Percentiles rank a stretch among this genome's conserved stretches.
Conservation (phyloP, 805 yeast genomes). For the Hagleromyces aurorensis region DNA sequence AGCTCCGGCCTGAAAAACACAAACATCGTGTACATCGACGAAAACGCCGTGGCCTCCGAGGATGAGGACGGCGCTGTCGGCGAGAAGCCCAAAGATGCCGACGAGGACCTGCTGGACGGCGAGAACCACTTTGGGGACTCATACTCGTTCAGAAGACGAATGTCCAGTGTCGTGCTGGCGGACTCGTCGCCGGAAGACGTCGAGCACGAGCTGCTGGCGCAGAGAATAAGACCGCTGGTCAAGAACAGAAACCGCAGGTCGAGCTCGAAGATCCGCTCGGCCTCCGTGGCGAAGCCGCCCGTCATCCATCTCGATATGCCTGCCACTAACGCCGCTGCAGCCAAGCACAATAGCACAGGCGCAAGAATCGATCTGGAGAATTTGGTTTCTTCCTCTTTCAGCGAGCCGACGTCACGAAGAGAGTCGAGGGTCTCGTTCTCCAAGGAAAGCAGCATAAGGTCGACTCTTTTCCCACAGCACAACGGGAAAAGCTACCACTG, state of each 20-base stretch:
- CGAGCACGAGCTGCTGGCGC: conserved; percentile 14
- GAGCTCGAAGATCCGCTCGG: conserved; percentile 14
- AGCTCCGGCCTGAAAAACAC: too few species aligned
- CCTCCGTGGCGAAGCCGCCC: conserved; percentile 16
- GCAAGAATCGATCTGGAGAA: conserved; percentile 11
- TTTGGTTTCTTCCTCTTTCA: conserved; percentile 9
- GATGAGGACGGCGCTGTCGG: conserved; percentile 30
- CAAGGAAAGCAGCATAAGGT: conserved; percentile 26
- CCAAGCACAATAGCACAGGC: conserved; percentile 5
- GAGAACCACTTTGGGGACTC: conserved; percentile 6
- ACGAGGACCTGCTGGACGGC: conserved; percentile 7
- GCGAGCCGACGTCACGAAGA: conserved; percentile 25
- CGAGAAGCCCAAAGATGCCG: conserved; percentile 34
- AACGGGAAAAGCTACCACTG: conserved; percentile 11
- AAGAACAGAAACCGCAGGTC: conserved; percentile 14
- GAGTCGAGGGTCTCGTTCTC: conserved; percentile 33
- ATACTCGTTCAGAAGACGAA: conserved; percentile 17
- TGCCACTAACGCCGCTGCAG: conserved; percentile 1
- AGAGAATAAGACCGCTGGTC: conserved; percentile 11
- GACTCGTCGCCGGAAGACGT: conserved; percentile 20
- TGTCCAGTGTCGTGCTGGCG: conserved; percentile 23
- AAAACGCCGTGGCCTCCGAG: conserved; percentile 31
- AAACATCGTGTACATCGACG: conserved; percentile 34
- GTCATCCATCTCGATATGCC: conserved; percentile 10
- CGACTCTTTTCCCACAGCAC: conserved; percentile 22